Conservation (phyloP, 2,329 filamentous ascomycete species). For the Talaromyces marneffei region DNA sequence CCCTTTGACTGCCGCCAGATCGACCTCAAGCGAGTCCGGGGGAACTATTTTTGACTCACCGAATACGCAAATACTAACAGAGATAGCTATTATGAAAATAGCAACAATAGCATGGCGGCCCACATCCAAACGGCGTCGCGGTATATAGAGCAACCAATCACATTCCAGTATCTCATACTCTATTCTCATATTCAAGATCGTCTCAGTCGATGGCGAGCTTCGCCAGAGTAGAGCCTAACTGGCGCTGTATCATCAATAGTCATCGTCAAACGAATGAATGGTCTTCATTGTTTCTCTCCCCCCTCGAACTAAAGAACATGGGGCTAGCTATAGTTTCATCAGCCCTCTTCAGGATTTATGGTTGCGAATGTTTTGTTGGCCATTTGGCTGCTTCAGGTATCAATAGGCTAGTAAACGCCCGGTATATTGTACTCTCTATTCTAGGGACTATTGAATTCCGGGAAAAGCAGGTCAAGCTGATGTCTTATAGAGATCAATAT, state of each 20-base stretch:
- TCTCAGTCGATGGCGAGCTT: neutral
- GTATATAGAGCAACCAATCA: neutral
- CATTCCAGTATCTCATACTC: neutral
- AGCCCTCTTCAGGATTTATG: neutral
- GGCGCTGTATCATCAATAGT: slow-evolving; percentile 7
- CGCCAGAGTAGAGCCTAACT: neutral
- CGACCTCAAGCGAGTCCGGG: neutral
- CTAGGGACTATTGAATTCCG: neutral
- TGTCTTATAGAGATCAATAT: neutral
- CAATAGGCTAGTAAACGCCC: slow-evolving; percentile 3
- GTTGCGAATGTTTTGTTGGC: slow-evolving; percentile 1
- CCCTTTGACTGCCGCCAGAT: neutral
- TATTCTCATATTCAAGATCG: neutral
- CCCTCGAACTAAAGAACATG: neutral
- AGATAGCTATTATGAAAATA: neutral
- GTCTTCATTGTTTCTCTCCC: slow-evolving; percentile 11
- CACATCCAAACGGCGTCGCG: neutral
- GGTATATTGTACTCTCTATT: neutral
- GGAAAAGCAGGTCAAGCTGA: neutral
- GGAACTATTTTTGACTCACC: neutral
- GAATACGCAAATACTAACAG: neutral
- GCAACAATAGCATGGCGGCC: neutral
- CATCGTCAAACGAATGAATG: slow-evolving; percentile 11
- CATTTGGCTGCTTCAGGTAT: neutral
- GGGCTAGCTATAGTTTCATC: slow-evolving; percentile 11